phyloP scores from a whole-genome alignment of 2,329 filamentous ascomycete species.

The Penicillium palitans region DNA sequence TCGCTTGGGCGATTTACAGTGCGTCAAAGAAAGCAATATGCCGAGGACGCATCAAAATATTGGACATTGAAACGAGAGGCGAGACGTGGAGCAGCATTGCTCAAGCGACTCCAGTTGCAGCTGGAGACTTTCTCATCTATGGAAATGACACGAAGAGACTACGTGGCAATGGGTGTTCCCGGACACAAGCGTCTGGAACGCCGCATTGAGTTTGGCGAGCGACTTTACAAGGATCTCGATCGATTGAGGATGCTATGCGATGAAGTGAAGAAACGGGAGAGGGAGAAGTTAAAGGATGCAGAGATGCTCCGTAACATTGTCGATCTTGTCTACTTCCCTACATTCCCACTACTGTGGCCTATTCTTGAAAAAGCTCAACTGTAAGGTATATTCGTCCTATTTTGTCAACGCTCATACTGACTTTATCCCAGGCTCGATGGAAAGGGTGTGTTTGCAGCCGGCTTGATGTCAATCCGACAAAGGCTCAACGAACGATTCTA shows the following conservation, averaged over 20 bases:
- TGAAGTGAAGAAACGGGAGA: slow-evolving; percentile 72
- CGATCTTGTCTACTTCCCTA: slow-evolving; percentile 88
- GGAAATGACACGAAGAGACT: slow-evolving; percentile 93
- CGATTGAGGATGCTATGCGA: slow-evolving; percentile 70
- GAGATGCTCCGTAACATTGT: slow-evolving; percentile 77
- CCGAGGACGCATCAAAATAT: slow-evolving; percentile 90
- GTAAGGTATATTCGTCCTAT: slow-evolving; percentile 58
- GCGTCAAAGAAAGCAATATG: slow-evolving; percentile 85
- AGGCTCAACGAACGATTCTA: slow-evolving; percentile 59
- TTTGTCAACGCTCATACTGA: slow-evolving; percentile 17
- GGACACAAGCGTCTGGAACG: slow-evolving; percentile 75
- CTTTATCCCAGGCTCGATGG: slow-evolving; percentile 45
- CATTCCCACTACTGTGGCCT: slow-evolving; percentile 72
- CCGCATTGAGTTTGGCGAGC: slow-evolving; percentile 84
- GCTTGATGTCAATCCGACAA: slow-evolving; percentile 53
- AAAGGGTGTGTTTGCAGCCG: slow-evolving; percentile 56
- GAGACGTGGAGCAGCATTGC: slow-evolving; percentile 81
- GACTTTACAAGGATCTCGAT: slow-evolving; percentile 65
- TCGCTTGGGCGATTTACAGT: slow-evolving; percentile 81
- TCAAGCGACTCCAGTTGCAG: slow-evolving; percentile 91
- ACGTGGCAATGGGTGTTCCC: slow-evolving; percentile 86
- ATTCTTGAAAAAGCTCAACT: slow-evolving; percentile 76
- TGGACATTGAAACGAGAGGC: slow-evolving; percentile 97
- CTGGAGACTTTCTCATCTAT: slow-evolving; percentile 97
- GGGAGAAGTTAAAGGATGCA: slow-evolving; percentile 72